A percentile compares a stretch with the other conserved stretches of the same genome.
phyloP scores from a whole-genome alignment of 2,329 filamentous ascomycete species.

The Xylaria digitata region DNA sequence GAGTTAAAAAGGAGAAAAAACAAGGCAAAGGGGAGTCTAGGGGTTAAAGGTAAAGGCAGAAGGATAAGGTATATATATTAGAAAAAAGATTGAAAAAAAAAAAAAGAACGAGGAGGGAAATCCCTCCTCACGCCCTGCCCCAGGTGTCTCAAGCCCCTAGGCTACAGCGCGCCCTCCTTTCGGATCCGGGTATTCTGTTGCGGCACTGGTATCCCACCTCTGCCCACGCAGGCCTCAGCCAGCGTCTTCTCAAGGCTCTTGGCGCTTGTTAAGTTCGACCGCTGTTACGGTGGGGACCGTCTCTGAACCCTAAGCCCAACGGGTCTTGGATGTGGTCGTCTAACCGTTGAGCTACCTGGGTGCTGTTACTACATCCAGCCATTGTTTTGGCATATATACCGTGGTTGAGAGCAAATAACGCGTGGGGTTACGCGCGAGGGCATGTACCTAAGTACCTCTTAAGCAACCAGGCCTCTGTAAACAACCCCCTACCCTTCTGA shows the following conservation, averaged over 20 bases:
- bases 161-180: conserved; percentile 29
- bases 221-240: conserved; percentile 11
- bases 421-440: too few relatives aligned
- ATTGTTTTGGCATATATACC: conserved; percentile 3
- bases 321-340: conserved; percentile 6
- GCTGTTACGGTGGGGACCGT: conserved; percentile 16
- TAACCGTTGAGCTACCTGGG: conserved; percentile 16
- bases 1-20: too few relatives aligned
- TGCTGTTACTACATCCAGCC: background rate
- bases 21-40: too few relatives aligned
- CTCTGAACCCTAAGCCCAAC: conserved; percentile 22
- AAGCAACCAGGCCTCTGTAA: background rate
- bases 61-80: too few relatives aligned
- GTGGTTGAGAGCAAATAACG: too few relatives aligned
- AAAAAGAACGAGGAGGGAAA: background rate
- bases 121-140: conserved; percentile 5
- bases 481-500: too few relatives aligned
- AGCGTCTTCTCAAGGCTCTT: conserved; percentile 8
- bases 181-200: conserved; percentile 19
- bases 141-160: conserved; percentile 7
- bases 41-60: too few relatives aligned
- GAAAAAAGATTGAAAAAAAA: background rate
- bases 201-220: conserved; percentile 5
- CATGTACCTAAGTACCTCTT: conserved; percentile 13
- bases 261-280: conserved; percentile 6